Evolutionary conservation across 805 yeast genomes (phyloP).

Genomic region (Ogataea nakhonphanomensis): DNA sequence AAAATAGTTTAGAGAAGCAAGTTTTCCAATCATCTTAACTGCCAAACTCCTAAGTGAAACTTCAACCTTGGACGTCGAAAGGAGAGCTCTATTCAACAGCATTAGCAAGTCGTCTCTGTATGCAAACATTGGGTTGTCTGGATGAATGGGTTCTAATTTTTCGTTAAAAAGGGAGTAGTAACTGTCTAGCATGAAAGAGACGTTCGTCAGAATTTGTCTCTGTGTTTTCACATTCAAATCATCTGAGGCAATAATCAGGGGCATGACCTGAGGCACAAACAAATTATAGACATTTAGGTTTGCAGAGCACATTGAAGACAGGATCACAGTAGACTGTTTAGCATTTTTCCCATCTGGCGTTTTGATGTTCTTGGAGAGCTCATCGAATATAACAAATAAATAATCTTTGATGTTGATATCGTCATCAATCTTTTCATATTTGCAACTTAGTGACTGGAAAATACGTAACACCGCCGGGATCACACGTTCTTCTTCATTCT

Average conservation of each 20-base stretch:
- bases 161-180: slow-evolving; percentile 43
- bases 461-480: slow-evolving; percentile 42
- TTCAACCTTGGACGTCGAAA: slow-evolving; percentile 64
- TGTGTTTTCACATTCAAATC: slow-evolving; percentile 51
- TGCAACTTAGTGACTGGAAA: slow-evolving; percentile 41
- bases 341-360: slow-evolving; percentile 49
- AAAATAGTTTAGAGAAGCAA: slow-evolving; percentile 48
- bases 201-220: slow-evolving; percentile 53
- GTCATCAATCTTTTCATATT: slow-evolving; percentile 25
- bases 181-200: slow-evolving; percentile 56
- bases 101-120: slow-evolving; percentile 68
- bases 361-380: slow-evolving; percentile 50
- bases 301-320: slow-evolving; percentile 53
- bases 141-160: slow-evolving; percentile 6
- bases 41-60: slow-evolving; percentile 66
- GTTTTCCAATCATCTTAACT: slow-evolving; percentile 57
- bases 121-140: slow-evolving; percentile 37
- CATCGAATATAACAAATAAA: slow-evolving; percentile 37
- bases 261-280: slow-evolving; percentile 46
- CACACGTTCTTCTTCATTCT: slow-evolving; percentile 32
- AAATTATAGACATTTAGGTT: slow-evolving; percentile 44
- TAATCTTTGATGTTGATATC: slow-evolving; percentile 19
- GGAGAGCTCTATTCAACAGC: slow-evolving; percentile 63
- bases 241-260: slow-evolving; percentile 33
- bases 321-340: slow-evolving; percentile 59